Base-by-base conservation (phyloP, 1,284 basidiomycete species). In the Ustilago crameri region DNA sequence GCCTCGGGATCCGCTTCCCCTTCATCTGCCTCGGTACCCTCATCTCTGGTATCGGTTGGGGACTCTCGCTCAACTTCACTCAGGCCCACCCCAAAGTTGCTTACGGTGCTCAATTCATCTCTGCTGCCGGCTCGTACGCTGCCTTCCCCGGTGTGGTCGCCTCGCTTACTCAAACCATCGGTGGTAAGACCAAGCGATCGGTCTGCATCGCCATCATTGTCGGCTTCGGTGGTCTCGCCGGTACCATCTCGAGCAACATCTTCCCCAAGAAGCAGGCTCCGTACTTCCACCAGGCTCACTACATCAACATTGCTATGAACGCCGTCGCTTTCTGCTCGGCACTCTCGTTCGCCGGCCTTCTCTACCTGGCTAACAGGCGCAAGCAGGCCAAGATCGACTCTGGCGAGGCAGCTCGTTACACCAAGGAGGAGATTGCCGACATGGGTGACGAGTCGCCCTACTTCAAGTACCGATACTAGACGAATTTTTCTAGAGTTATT, bases 381-480 rank as follows among this genome's bases (percentile, higher is more conserved):
- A 75, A 71, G 68, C 57, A 67, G 63, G 34, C 46, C 47, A 75
- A 48, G 67, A 61, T 67, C 60, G 74, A 76, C 57, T 74, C 71
- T 3, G 74, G 74, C 45, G 67, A 69, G 52, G 74, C 74, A 14
- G 74, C 62, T 4, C 47, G 51, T 10, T 48, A 60, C 24, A 56
- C 59, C 26, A 65, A 48, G 54, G 50, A 70, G 49, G 41, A 73
- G 62, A 59, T 70, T 45, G 67, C 71, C 42, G 72, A 73, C 47
- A 50, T 76, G 50, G 71, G 74, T 51, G 74, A 76, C 61, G 61
- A 67, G 51, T 76, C 74, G 14, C 74, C 74, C 44, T 76, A 71
- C 66, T 76, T 76, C 66, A 69, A 64, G 61, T 76, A 76, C 71
- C 55, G 72, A 37, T 76, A 74, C 63, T 76, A 66, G 63, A 60